These are phyloP conservation scores for Globisporangium uncinulatum DNA, from an alignment of 352 stramenopile species.

Conservation along the genomic window DNA sequence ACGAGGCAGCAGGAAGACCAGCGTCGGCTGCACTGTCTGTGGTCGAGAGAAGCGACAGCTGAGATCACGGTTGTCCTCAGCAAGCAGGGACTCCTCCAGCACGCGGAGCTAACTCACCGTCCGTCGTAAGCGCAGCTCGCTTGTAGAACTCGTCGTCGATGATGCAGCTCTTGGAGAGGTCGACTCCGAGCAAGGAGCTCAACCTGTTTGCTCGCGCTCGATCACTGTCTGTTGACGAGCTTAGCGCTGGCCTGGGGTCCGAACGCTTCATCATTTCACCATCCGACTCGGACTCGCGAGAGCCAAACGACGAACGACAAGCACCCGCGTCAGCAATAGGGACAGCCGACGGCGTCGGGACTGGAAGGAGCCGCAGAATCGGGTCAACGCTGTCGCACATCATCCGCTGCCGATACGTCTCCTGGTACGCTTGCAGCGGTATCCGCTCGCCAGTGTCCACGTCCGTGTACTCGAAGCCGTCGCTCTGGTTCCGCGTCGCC, in stretches of 20 bases:
- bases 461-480: conserved; percentile 53
- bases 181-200: conserved; percentile 23
- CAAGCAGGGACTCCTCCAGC: background rate
- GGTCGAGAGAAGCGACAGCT: too few relatives aligned
- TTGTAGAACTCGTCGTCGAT: conserved; percentile 33
- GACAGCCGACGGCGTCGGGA: background rate
- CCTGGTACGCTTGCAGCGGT: conserved; percentile 27
- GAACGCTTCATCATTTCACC: background rate
- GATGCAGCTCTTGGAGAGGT: conserved; percentile 35
- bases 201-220: conserved; percentile 4
- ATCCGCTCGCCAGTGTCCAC: conserved; percentile 30
- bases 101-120: background rate
- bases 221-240: background rate
- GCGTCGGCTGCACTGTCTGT: too few relatives aligned
- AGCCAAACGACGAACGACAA: background rate
- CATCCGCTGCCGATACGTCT: conserved; percentile 42
- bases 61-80: background rate
- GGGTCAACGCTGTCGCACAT: conserved; percentile 24
- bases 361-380: conserved; percentile 21
- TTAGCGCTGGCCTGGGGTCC: background rate
- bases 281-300: background rate
- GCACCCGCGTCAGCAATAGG: background rate
- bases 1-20: background rate
- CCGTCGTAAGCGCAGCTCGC: background rate
- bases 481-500: conserved; percentile 22